Evolutionary conservation across 768 basidiomycete genomes (phyloP).

Genomic region (Atractiella rhizophila): DNA sequence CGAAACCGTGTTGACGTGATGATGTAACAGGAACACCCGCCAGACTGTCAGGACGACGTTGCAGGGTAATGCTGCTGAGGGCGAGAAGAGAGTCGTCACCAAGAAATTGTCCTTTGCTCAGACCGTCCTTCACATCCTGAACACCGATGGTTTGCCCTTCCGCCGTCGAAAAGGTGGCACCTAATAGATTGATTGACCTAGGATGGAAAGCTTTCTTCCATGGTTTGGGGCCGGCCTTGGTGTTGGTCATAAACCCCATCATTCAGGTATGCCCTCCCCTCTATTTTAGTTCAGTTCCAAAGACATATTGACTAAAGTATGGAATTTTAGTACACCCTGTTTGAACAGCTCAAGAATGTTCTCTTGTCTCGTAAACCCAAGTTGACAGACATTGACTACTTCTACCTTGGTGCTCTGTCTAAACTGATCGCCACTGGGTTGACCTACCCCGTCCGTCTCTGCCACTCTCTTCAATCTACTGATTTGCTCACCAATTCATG

Average conservation of each 20-base stretch:
- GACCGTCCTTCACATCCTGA: constrained; percentile 41
- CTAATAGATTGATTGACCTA: too few relatives aligned
- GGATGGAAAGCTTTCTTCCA: constrained; percentile 88
- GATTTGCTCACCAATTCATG: not conserved
- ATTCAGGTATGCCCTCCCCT: constrained; percentile 24
- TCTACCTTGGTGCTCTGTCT: constrained; percentile 76
- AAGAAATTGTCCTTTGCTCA: constrained; percentile 39
- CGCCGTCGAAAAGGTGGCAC: too few relatives aligned
- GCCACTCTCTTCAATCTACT: not conserved
- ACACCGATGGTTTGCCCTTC: constrained; percentile 45
- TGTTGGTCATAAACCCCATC: constrained; percentile 82
- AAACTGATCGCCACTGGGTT: constrained; percentile 35
- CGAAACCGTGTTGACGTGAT: constrained; percentile 9
- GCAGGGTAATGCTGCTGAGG: constrained; percentile 4
- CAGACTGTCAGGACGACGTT: not conserved
- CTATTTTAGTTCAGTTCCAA: not conserved
- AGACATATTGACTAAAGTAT: not conserved
- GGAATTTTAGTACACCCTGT: constrained; percentile 50
- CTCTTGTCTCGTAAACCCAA: constrained; percentile 37
- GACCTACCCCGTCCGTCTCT: constrained; percentile 36
- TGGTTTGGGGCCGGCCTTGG: constrained; percentile 75
- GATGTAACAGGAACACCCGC: constrained; percentile 5
- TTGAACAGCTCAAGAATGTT: constrained; percentile 79
- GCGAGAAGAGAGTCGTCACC: constrained; percentile 18
- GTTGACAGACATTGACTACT: constrained; percentile 55